These are phyloP conservation scores for Periconia macrospinosa DNA, from an alignment of 2,329 filamentous ascomycete genomes.

Conservation along the genomic window DNA sequence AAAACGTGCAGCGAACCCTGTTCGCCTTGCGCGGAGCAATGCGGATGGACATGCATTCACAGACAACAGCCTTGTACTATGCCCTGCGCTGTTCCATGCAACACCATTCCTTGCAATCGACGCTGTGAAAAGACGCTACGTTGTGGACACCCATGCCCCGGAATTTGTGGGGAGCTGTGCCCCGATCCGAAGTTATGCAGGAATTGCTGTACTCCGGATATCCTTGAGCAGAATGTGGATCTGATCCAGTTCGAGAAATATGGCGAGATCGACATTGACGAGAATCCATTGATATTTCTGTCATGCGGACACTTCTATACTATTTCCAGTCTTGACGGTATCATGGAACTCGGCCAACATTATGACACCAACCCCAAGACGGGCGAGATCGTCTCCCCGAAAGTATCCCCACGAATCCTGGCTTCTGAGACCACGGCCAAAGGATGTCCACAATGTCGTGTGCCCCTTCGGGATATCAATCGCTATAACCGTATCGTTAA, in stretches of 20 bases:
- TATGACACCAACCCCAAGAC: no score
- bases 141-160: slow-evolving; percentile 38
- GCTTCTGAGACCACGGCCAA: no score
- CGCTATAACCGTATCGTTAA: slow-evolving; percentile 45
- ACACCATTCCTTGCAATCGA: slow-evolving; percentile 31
- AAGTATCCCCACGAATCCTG: no score
- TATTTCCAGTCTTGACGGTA: slow-evolving; percentile 30
- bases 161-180: slow-evolving; percentile 34
- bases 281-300: slow-evolving; percentile 29
- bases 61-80: slow-evolving; percentile 34
- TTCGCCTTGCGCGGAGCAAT: slow-evolving; percentile 36
- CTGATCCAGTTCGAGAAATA: slow-evolving; percentile 26
- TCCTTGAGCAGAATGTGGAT: slow-evolving; percentile 24
- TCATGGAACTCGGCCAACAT: slow-evolving; percentile 31
- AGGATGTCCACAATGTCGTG: no score
- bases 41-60: slow-evolving; percentile 40
- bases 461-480: no score
- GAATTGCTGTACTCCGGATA: slow-evolving; percentile 20
- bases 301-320: slow-evolving; percentile 38
- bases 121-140: slow-evolving; percentile 27
- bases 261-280: slow-evolving; percentile 30
- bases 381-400: no score
- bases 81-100: slow-evolving; percentile 39
- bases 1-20: slow-evolving; percentile 35
- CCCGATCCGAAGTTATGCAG: slow-evolving; percentile 25